Base-by-base conservation (phyloP, 306 rosid species). In the Albizia julibrissin region DNA sequence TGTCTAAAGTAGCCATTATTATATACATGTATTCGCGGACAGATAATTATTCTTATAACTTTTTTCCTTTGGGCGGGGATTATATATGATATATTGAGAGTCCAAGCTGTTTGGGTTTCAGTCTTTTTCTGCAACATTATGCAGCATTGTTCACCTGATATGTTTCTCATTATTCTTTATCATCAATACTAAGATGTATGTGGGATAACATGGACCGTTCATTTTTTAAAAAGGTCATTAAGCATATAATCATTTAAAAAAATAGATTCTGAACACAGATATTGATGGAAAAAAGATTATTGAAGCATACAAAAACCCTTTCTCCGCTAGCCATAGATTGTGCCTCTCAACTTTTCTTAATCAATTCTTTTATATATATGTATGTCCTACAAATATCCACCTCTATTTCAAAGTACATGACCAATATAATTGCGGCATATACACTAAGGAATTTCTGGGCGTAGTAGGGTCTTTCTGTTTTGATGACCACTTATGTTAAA, bases 141-240 rank as follows among this genome's bases (percentile, higher is more conserved):
- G 29, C 40, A 67, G 66, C 56, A 68, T 29, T 67, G 46, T 70
- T 39, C 84, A 56, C 44, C 79, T 34, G 61, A 66, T 21, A 27
- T n/a, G 79, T 66, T 79, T 78, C 56, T 44, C 73, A 50, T 21
- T 70, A 83, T 81, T 84, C 87, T 22, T 62, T 71, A 15, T 40
- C 78, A 50, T 50, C 22, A 68, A 74, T 42, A 78, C 46, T 14
- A 7, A 11, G 40, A 54, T 61, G 76, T 78, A 14, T 29, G 70
- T 19, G 44, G 78, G 75, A 71, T 76, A 49, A 85, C n/a, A 26
- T 64, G 47, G 69, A 61, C 91, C 91, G 16, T 85, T 85, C 91
- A 12, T 56, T 42, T 75, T 71, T 29, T n/a, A 22, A 15, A 52
- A 54, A 39, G 7, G 75, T 80, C 74, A 47, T 67, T 77, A 29